Base-by-base conservation (phyloP, 2,329 filamentous ascomycete genomes). In the Dendryphion nanum region DNA sequence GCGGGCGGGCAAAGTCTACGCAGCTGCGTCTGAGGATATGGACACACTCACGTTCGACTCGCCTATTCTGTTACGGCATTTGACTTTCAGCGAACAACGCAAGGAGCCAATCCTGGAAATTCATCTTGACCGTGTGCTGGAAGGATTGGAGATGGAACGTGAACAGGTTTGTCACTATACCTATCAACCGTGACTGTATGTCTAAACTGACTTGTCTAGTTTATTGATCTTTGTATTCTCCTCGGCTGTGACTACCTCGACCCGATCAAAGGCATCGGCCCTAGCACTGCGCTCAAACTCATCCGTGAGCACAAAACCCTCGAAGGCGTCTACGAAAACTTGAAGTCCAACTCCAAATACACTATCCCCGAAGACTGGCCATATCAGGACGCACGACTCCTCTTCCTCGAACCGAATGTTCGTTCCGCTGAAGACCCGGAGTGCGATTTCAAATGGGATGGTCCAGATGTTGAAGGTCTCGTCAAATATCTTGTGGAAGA, bases 101-200 rank as follows among this genome's bases (percentile, higher is more conserved):
- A 98, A 98, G 69, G 90, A 97, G 64, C 93, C 93, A 0, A 96
- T 98, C 52, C 90, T 94, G 57, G 93, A 98, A 67, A 95, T 98
- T 35, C 83, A 88, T 57, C 71, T 97, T 13, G 83, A 89, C 55
- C 89, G 86, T 65, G 89, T 93, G 4, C 75, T 98, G 13, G 85
- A 90, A 54, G 90, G 91, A 0, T 67, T 98, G 41, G 78, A 77
- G 43, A 97, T 98, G 90, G 87, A 95, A 37, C 78, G 84, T 48
- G 79, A 84, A 40, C 88, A 94, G 78, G 88, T 89, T 73, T 37
- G 65, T 52, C 10, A n/a, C n/a, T n/a, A n/a, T n/a, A n/a, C n/a
- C n/a, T n/a, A n/a, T n/a, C n/a, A n/a, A n/a, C n/a, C n/a, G n/a
- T n/a, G n/a, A n/a, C n/a, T n/a, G n/a, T n/a, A n/a, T n/a, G n/a